Conservation (phyloP, 2,329 filamentous ascomycete genomes). For the Pseudopithomyces chartarum region DNA sequence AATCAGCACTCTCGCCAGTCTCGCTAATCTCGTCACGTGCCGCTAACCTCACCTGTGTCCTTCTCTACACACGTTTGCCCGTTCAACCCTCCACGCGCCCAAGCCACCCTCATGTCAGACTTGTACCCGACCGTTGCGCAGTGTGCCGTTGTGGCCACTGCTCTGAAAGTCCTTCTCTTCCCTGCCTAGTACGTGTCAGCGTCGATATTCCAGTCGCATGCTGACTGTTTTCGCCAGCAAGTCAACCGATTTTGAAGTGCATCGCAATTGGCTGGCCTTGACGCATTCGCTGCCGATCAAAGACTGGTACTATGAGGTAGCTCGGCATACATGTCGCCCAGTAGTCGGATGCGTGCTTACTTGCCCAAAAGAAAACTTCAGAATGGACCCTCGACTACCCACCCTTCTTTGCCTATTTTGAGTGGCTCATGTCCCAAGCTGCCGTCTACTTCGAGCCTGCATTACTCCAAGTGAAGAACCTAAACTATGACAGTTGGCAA, state of each 20-base stretch:
- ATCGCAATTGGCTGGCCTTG: slow-evolving; percentile 97
- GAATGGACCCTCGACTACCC: slow-evolving; percentile 99
- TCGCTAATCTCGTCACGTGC: slow-evolving; percentile 21
- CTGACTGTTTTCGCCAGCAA: slow-evolving; percentile 65
- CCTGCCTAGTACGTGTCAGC: slow-evolving; percentile 81
- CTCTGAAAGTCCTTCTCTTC: slow-evolving; percentile 89
- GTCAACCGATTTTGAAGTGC: slow-evolving; percentile 98
- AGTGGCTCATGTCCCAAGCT: slow-evolving; percentile 85
- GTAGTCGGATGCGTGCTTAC: slow-evolving; percentile 8
- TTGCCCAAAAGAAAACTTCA: slow-evolving; percentile 71
- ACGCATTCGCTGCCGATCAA: slow-evolving; percentile 85
- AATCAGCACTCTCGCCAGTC: not conserved
- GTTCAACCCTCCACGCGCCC: slow-evolving; percentile 25
- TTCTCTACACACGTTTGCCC: slow-evolving; percentile 18
- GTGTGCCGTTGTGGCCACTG: slow-evolving; percentile 82
- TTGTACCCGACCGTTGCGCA: slow-evolving; percentile 86
- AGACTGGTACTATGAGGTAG: slow-evolving; percentile 91
- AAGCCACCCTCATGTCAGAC: slow-evolving; percentile 67
- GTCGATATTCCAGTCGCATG: slow-evolving; percentile 10
- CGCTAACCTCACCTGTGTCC: slow-evolving; percentile 14
- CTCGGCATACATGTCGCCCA: not conserved
- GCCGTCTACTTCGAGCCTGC: slow-evolving; percentile 77
- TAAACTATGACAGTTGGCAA: slow-evolving; percentile 89
- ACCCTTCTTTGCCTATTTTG: slow-evolving; percentile 96
- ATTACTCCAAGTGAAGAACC: slow-evolving; percentile 81